Base-by-base conservation (phyloP, 2,329 filamentous ascomycete genomes). In the Alternaria triticina region DNA sequence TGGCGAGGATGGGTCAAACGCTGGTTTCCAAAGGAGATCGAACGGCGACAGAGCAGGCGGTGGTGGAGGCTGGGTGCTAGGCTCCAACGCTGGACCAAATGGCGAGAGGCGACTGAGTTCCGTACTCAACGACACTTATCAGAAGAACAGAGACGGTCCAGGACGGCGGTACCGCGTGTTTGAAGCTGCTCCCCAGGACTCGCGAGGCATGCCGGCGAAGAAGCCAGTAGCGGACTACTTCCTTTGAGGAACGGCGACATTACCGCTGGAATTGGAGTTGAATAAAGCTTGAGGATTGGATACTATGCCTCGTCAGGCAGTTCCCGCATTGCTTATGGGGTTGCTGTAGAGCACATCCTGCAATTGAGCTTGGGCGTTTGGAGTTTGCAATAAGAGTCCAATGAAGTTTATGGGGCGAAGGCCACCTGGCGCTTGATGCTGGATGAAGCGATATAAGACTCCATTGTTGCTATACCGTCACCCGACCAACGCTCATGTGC, bases 211-310 rank as follows among this genome's bases (percentile, higher is more conserved):
- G 96, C 96, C 96, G 62, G 96, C 96, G 4, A 99, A 99, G 87
- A 98, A 98, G 82, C 96, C 96, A 4, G 93, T 97, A 57, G 94
- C 94, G 13, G 95, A 98, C 82, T 99, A 98, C 84, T 99, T 99
- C 81, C 84, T 99, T 81, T 85, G 74, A 74, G 27, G 44, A 46
- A 43, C 17, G 6, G 28, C 49, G 15, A n/a, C 50, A n/a, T 15
- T 6, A 45, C 13, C 33, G 17, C 25, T 11, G 15, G 27, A 12
- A 33, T 7, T n/a, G 7, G 13, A 27, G 17, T 25, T 36, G 15
- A 6, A 12, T 6, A 40, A 33, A 43, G 44, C 30, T 25, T 13
- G 47, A 7, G 27, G 44, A 12, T 25, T 49, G 40, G 49, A 28
- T 25, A 25, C 40, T 9, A 20, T 47, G 47, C 27, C 13, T 17